These are phyloP conservation scores for Coniochaeta hoffmannii DNA, from an alignment of 2,329 filamentous ascomycete genomes.

Conservation along the genomic window DNA sequence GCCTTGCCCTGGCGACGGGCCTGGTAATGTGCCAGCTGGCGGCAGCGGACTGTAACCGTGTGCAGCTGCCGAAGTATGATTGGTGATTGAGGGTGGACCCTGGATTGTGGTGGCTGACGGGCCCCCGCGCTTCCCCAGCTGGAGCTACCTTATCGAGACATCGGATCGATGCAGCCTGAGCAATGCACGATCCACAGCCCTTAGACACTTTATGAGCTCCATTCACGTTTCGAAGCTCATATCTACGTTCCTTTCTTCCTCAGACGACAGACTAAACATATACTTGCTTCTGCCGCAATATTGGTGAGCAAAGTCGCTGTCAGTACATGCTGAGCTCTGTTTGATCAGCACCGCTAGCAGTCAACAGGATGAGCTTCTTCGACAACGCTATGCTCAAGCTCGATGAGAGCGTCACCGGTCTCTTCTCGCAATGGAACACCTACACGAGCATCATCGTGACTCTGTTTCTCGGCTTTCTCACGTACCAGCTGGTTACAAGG, in stretches of 20 bases:
- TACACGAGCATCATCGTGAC: conserved; percentile 69
- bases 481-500: conserved; percentile 62
- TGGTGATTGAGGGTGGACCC: neutral
- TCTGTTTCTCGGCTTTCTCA: conserved; percentile 57
- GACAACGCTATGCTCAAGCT: conserved; percentile 56
- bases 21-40: neutral
- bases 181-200: neutral
- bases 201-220: neutral
- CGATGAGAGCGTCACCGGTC: conserved; percentile 61
- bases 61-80: neutral
- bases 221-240: neutral
- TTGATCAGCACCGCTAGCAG: neutral
- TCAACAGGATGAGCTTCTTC: conserved; percentile 23
- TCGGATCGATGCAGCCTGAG: neutral
- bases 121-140: neutral
- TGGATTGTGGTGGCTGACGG: neutral
- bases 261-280: neutral
- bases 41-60: neutral
- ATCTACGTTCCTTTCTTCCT: neutral
- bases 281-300: neutral
- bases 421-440: conserved; percentile 74
- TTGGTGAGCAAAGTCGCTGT: neutral
- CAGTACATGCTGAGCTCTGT: neutral
- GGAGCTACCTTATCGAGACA: neutral
- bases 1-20: neutral